Conservation (phyloP, 1,284 basidiomycete genomes). For the Coniophora puteana region DNA sequence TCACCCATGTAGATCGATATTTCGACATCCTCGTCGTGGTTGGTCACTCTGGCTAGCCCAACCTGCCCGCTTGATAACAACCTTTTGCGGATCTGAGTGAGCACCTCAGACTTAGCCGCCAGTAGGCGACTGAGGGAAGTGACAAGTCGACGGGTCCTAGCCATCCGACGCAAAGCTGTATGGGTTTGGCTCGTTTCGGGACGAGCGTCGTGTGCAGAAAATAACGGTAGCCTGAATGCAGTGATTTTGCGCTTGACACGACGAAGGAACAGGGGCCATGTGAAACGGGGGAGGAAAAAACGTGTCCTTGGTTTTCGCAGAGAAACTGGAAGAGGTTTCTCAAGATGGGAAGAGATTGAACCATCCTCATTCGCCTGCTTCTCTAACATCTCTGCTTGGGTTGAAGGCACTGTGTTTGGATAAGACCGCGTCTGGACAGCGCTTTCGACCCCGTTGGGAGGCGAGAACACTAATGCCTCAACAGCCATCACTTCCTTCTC, state of each 20-base stretch:
- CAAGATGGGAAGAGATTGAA: neutral
- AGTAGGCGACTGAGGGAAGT: constrained; percentile 80
- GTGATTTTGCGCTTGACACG: constrained; percentile 26
- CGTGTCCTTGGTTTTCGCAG: constrained; percentile 23
- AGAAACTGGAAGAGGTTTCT: neutral
- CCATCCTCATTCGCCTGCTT: neutral
- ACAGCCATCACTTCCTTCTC: constrained; percentile 81
- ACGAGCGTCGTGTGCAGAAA: constrained; percentile 1
- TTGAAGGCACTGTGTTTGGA: constrained; percentile 1
- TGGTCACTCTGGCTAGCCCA: constrained; percentile 24
- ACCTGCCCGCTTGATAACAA: constrained; percentile 39
- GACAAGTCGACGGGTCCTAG: constrained; percentile 76
- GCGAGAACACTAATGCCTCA: constrained; percentile 64
- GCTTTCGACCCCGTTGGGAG: constrained; percentile 13
- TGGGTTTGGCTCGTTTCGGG: constrained; percentile 24
- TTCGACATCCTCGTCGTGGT: constrained; percentile 46
- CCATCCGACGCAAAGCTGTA: constrained; percentile 68
- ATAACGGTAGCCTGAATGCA: constrained; percentile 4
- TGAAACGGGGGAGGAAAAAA: constrained; percentile 31
- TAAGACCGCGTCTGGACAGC: too few species aligned
- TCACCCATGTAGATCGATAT: constrained; percentile 90
- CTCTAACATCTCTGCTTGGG: constrained; percentile 6
- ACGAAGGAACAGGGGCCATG: constrained; percentile 28
- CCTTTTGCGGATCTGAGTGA: constrained; percentile 79
- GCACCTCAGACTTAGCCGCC: constrained; percentile 80